Conservation (phyloP, 352 stramenopile genomes). For the Phytopythium cucurbitacearum region DNA sequence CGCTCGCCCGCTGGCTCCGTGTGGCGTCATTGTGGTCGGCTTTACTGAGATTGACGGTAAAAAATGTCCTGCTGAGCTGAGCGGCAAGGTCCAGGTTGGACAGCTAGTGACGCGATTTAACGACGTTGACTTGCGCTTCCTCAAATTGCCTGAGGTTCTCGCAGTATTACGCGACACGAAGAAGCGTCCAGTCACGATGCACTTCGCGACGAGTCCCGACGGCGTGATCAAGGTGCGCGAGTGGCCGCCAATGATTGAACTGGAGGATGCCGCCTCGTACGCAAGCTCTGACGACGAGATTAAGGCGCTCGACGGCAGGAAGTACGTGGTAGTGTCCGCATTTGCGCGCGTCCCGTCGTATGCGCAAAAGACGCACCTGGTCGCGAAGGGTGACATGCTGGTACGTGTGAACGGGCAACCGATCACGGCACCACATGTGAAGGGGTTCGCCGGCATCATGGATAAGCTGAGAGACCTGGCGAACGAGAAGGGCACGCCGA, state of each 20-base stretch:
- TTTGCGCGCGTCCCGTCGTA: constrained; percentile 72
- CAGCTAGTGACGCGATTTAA: constrained; percentile 65
- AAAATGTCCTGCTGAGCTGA: constrained; percentile 58
- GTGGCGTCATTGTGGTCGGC: constrained; percentile 72
- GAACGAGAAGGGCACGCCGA: constrained; percentile 36
- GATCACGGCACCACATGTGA: constrained; percentile 42
- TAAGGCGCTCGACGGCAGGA: constrained; percentile 33
- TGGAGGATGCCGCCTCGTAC: constrained; percentile 44
- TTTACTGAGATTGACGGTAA: constrained; percentile 55
- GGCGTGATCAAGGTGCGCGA: constrained; percentile 69
- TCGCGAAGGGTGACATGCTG: constrained; percentile 63
- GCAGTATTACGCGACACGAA: constrained; percentile 51
- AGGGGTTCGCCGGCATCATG: constrained; percentile 61
- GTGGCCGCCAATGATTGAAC: constrained; percentile 82
- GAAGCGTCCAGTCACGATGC: constrained; percentile 55
- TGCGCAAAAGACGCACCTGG: constrained; percentile 57
- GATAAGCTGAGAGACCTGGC: constrained; percentile 40
- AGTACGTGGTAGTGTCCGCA: constrained; percentile 63
- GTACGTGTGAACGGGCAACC: constrained; percentile 52
- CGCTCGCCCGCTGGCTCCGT: constrained; percentile 56
- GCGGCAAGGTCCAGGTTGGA: constrained; percentile 65
- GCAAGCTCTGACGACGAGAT: constrained; percentile 39
- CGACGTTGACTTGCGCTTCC: constrained; percentile 63
- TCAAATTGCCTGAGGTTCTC: constrained; percentile 58
- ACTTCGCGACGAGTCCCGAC: constrained; percentile 75